phyloP scores from a whole-genome alignment of 208 protist species.

The Leishmania guyanensis region DNA sequence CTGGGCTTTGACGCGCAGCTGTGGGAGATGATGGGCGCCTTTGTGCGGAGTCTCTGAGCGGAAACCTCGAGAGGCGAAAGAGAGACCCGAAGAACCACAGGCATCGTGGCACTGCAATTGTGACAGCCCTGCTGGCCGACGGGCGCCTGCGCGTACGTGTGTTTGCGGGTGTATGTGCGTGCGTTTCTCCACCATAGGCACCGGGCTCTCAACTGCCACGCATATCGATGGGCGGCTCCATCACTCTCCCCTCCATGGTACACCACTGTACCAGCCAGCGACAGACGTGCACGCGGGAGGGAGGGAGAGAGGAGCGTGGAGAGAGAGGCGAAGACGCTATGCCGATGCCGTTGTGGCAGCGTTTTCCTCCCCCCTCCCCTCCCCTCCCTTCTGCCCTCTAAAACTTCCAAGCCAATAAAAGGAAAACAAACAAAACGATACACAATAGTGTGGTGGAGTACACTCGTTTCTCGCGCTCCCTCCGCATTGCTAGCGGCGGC shows the following conservation, averaged over 20 bases:
- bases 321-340: neutral
- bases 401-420: neutral
- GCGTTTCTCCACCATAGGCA: neutral
- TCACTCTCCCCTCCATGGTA: no score
- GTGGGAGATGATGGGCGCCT: constrained; percentile 14
- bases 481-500: no score
- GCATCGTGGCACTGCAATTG: neutral
- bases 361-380: neutral
- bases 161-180: neutral
- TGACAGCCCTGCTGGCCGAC: neutral
- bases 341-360: neutral
- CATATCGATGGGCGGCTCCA: neutral
- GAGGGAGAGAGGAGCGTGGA: neutral
- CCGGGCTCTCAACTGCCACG: neutral
- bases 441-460: neutral
- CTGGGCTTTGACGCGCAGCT: constrained; percentile 34
- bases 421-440: neutral
- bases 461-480: neutral
- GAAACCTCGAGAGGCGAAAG: neutral
- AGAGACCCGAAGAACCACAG: neutral
- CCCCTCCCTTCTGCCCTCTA: neutral
- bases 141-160: neutral
- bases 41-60: constrained; percentile 2
- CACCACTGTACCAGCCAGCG: neutral
- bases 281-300: neutral